These are phyloP conservation scores for Aspergillus sp. DNA, from an alignment of 2,329 filamentous ascomycete genomes.

Conservation along the genomic window DNA sequence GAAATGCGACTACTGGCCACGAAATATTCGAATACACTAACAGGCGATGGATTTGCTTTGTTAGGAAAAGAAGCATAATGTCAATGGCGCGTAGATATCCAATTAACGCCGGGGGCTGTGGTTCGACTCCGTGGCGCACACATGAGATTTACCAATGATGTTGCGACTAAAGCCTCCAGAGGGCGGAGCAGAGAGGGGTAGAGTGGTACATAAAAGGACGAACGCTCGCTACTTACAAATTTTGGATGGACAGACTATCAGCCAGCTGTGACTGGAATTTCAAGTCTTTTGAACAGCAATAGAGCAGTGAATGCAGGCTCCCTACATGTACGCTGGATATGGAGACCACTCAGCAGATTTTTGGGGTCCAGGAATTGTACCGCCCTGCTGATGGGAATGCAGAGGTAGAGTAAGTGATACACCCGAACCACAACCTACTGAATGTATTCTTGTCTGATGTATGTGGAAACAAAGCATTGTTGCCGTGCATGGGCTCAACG, in stretches of 20 bases:
- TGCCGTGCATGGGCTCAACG: conserved; percentile 41
- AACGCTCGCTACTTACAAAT: neutral
- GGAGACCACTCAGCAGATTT: conserved; percentile 1
- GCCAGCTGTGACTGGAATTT: conserved; percentile 5
- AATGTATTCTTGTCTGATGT: neutral
- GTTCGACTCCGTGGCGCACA: neutral
- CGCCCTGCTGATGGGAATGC: conserved; percentile 5
- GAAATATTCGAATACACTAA: neutral
- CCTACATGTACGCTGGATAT: neutral
- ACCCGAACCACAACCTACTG: neutral
- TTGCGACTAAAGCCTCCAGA: neutral
- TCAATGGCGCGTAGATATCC: neutral
- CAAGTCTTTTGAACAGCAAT: conserved; percentile 4
- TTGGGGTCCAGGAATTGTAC: conserved; percentile 13
- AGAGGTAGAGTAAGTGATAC: conserved; percentile 11
- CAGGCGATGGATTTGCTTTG: neutral
- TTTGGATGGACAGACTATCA: neutral
- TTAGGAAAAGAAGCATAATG: neutral
- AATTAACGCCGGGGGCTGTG: neutral
- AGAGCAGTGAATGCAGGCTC: neutral
- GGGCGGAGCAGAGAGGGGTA: neutral
- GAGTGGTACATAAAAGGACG: neutral
- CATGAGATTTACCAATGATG: neutral
- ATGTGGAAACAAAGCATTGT: conserved; percentile 23
- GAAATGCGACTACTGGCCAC: neutral